Base-by-base conservation (phyloP, 2,329 filamentous ascomycete species). In the Penicillium sp. region DNA sequence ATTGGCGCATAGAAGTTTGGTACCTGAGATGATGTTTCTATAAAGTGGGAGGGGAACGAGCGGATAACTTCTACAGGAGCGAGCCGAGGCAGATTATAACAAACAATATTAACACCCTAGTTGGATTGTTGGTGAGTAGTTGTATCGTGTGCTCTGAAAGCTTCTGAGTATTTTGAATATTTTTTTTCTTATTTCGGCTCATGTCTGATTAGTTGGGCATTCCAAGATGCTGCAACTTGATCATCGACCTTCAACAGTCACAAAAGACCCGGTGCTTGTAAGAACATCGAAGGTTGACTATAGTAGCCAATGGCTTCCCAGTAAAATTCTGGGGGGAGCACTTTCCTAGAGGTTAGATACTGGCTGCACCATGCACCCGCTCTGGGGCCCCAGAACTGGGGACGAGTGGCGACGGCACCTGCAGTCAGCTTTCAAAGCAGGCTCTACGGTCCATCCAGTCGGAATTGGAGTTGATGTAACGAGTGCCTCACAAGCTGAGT, bases 391-490 rank as follows among this genome's bases (percentile, higher is more conserved):
- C 39, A 55, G 46, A 55, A 25, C 42, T 46, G 53, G 53, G 46
- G 46, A 46, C 33, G 33, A 38, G 48, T 44, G 40, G 39, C 22
- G 39, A 11, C 35, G 35, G 48, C 61, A 51, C 48, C 56, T 53
- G 55, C 59, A 59, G 56, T 54, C 54, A 50, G 46, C 38, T 60
- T 56, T 53, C 38, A 42, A 57, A 57, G 50, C 30, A 44, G 43
- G 44, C 45, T 49, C 53, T 53, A 41, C 51, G 55, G 51, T 62
- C 57, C 58, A 62, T 62, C 57, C 58, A 62, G 57, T 61, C 57
- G 58, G 60, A 62, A 60, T 46, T 49, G 33, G 38, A 53, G 50
- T 58, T 51, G 51, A 56, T 55, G 33, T 31, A 11, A 55, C 48
- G 49, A 56, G 50, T n/a, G 54, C 54, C 28, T 46, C 36, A 30